Conservation (phyloP, 2,329 filamentous ascomycete genomes). For the Didymella pomorum region DNA sequence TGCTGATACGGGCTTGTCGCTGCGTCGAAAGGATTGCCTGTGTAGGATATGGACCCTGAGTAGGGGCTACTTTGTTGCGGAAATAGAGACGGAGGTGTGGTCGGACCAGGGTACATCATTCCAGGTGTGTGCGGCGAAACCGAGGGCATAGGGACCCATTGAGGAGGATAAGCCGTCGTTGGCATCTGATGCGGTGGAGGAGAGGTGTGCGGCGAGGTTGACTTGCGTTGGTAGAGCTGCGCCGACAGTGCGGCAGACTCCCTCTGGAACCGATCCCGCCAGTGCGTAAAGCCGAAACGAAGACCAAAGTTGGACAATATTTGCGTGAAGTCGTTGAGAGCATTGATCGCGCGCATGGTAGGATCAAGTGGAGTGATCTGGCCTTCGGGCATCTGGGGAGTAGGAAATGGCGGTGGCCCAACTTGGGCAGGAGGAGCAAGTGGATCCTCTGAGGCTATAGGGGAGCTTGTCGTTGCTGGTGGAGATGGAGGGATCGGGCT, state of each 20-base stretch:
- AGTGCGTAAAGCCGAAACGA: constrained; percentile 60
- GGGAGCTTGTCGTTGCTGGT: constrained; percentile 37
- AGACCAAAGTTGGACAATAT: constrained; percentile 57
- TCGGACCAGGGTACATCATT: constrained; percentile 38
- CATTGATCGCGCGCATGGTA: constrained; percentile 53
- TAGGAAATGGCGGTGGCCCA: constrained; percentile 46
- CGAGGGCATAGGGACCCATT: constrained; percentile 39
- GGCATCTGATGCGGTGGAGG: constrained; percentile 30
- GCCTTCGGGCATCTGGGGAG: constrained; percentile 36
- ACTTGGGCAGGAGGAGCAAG: constrained; percentile 43
- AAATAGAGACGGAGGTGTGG: constrained; percentile 43
- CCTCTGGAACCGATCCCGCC: constrained; percentile 58
- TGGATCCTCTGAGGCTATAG: constrained; percentile 46
- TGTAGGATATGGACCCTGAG: constrained; percentile 40
- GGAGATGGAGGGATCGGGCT: constrained; percentile 54
- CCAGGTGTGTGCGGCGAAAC: constrained; percentile 36
- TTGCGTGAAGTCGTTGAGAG: constrained; percentile 58
- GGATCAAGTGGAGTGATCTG: constrained; percentile 42
- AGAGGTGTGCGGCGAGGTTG: constrained; percentile 36
- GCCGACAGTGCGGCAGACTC: constrained; percentile 54
- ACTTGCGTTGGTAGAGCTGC: constrained; percentile 52
- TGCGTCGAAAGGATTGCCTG: constrained; percentile 33
- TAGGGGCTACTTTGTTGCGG: constrained; percentile 41
- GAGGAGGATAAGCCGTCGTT: constrained; percentile 31
- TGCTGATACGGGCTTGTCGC: constrained; percentile 28